Evolutionary conservation across 2,329 filamentous ascomycete species (phyloP), one percentile per base, ranked within the genome.

Genomic region (Cordyceps cicadae): DNA sequence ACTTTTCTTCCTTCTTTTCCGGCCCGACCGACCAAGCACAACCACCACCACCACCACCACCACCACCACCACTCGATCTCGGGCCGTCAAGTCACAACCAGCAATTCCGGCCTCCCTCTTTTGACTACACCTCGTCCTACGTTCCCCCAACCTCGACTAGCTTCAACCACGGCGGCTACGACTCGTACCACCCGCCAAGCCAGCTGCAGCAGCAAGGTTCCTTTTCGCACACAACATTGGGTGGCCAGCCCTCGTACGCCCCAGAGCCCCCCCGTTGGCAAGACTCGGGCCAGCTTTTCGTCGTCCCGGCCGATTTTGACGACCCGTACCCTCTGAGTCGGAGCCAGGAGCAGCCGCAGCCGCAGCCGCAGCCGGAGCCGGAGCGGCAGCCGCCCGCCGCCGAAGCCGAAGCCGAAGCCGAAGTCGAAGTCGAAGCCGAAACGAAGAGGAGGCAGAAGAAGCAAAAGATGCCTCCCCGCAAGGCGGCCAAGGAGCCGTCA

Each of bases 1-100:
- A 84, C 74, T 77, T 84, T 65, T 83, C 81, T 62, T 82, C 79
- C 62, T 79, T 84, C 71, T 81, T 77, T 63, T 69, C 72, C 63
- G 65, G 70, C 68, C 70, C 73, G 69, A 71, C 70, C 65, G 68
- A 70, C 62, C 67, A 69, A 64, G n/a, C n/a, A n/a, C n/a, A n/a
- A n/a, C n/a, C n/a, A n/a, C n/a, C n/a, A n/a, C n/a, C n/a, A n/a
- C n/a, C n/a, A n/a, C n/a, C n/a, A n/a, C n/a, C n/a, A n/a, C n/a
- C n/a, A n/a, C 67, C 67, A 66, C 71, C 70, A 63, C 72, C 73
- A 64, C 68, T 68, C 54, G 69, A 67, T 65, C 50, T 41, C 34
- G 56, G 34, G 5, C 14, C 56, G 3, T 39, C 54, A 17, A 45
- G 43, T 62, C 66, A 70, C 65, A 68, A 69, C 65, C 67, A 64